A percentile compares a stretch with the other conserved stretches of the same genome.
Conservation (phyloP, 345 rosid genomes). For the Brassica rapa region DNA sequence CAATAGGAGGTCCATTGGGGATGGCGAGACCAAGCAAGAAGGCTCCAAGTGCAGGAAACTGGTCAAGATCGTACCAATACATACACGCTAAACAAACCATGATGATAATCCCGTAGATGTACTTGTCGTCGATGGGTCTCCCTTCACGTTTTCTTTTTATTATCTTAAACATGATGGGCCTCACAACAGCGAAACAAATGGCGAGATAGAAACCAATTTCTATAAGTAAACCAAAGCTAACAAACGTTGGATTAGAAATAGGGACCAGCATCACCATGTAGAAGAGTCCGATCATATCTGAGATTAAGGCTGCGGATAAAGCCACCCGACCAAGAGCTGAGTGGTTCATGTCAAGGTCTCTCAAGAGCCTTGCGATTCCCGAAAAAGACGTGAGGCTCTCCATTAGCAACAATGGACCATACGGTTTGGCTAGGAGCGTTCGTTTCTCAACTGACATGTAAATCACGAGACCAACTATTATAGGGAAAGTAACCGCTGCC, state of each 20-base stretch:
- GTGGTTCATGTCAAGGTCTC: constrained; percentile 52
- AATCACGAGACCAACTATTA: background rate
- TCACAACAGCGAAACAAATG: background rate
- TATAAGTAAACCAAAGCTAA: background rate
- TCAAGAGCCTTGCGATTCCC: constrained; percentile 48
- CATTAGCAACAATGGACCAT: constrained; percentile 20
- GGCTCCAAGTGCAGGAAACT: constrained; percentile 44
- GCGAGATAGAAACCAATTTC: background rate
- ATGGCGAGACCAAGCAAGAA: constrained; percentile 45
- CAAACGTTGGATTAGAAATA: rapidly evolving
- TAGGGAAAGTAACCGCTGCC: constrained; percentile 35
- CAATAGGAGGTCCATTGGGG: constrained; percentile 59
- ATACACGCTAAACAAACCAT: constrained; percentile 30
- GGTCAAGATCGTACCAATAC: background rate
- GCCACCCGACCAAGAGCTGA: constrained; percentile 51
- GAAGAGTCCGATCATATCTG: constrained; percentile 30
- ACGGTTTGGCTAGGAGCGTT: background rate
- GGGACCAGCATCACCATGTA: background rate
- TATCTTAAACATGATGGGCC: constrained; percentile 29
- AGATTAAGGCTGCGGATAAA: constrained; percentile 45
- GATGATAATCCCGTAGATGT: constrained; percentile 32
- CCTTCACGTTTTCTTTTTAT: constrained; percentile 39
- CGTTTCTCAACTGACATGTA: background rate
- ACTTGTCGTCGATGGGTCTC: constrained; percentile 39
- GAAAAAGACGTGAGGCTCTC: constrained; percentile 48